Evolutionary conservation across 2,329 filamentous ascomycete species (phyloP), one percentile per base, ranked within the genome.

Genomic region (Didymella arachidicola): DNA sequence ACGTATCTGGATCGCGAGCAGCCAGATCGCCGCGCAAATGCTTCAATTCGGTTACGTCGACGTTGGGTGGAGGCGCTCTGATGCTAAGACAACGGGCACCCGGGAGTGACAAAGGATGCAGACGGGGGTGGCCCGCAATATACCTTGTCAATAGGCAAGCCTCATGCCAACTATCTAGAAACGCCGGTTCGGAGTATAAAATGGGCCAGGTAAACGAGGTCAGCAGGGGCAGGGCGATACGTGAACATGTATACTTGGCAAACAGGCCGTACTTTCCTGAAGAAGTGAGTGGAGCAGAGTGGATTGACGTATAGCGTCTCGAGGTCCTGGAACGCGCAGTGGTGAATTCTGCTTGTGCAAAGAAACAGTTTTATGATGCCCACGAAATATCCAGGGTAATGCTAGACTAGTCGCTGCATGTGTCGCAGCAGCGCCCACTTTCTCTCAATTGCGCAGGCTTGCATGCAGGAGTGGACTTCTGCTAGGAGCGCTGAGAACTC

Each of bases 1-100:
- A 75, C 72, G 69, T 75, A 75, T 76, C 72, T 74, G 70, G 74
- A 75, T 74, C 71, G 71, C 69, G 72, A 73, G 63, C 71, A 72
- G 72, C 60, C 66, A 71, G 74, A 75, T 76, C 72, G 73, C 63
- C 72, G 69, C 58, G 53, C 63, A 61, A 67, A 65, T 68, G 64
- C 66, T 69, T 70, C 61, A 62, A 65, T 71, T 69, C 69, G 72
- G 70, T 69, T 71, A 73, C 68, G 69, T 70, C 65, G 71, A 72
- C 70, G 69, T 71, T 71, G 68, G 65, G 71, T 67, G 70, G 73
- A 70, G 71, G 66, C 68, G 71, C 72, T 73, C 66, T 70, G 68
- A 72, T 72, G 63, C 63, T 65, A 67, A 66, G 68, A 68, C 71
- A 66, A 68, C 66, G 63, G 65, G 68, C 63, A 63, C 56, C 67